phyloP scores from a whole-genome alignment of 305 asterid genomes.

The Withania somnifera region DNA sequence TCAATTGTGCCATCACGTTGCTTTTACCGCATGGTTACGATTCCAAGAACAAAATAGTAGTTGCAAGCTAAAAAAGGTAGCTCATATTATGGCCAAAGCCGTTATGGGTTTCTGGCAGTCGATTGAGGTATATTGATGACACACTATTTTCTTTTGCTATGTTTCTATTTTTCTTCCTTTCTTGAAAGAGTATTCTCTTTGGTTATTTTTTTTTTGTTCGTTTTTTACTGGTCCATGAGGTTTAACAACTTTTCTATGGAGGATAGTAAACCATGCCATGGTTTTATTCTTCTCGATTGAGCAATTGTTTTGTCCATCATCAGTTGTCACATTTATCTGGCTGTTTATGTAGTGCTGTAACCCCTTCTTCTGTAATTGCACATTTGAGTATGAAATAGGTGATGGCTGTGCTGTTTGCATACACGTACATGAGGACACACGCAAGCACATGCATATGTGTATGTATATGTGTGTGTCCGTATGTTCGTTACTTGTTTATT shows the following conservation, averaged over 20 bases:
- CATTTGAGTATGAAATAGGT: background rate
- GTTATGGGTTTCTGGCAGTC: constrained; percentile 19
- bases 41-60: constrained; percentile 3
- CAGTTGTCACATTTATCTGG: background rate
- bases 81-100: constrained; percentile 11
- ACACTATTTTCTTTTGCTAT: background rate
- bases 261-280: background rate
- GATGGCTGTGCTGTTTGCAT: background rate
- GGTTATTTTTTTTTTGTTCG: background rate
- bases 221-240: background rate
- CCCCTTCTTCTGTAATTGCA: background rate
- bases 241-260: background rate
- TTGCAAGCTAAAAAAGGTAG: constrained; percentile 10
- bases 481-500: background rate
- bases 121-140: constrained; percentile 10
- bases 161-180: background rate
- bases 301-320: background rate
- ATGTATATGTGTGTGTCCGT: background rate
- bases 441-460: background rate
- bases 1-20: constrained; percentile 12
- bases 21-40: constrained; percentile 11
- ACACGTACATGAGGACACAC: background rate
- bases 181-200: background rate
- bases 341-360: background rate
- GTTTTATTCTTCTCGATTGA: background rate